Conservation (phyloP, 1,284 basidiomycete species). For the Leccinum subrobustum region DNA sequence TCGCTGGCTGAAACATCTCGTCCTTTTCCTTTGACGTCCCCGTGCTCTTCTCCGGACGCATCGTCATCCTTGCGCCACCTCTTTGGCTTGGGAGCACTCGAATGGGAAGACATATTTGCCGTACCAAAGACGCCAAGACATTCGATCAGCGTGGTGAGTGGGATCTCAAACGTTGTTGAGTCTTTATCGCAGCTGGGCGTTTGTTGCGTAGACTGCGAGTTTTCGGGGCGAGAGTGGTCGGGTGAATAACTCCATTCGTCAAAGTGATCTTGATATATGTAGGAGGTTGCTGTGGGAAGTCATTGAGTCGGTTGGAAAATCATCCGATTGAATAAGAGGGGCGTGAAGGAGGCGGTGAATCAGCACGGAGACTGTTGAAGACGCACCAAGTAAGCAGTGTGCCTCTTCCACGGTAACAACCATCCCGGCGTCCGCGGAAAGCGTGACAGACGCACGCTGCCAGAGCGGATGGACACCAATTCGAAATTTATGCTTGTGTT, state of each 20-base stretch:
- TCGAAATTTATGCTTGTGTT: neutral
- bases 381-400: slow-evolving; percentile 70
- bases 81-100: slow-evolving; percentile 35
- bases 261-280: slow-evolving; percentile 77
- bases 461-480: slow-evolving; percentile 1
- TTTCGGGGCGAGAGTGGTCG: slow-evolving; percentile 16
- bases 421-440: slow-evolving; percentile 63
- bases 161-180: slow-evolving; percentile 72
- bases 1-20: slow-evolving; percentile 13
- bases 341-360: neutral
- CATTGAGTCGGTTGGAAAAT: neutral
- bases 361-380: slow-evolving; percentile 11
- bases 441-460: slow-evolving; percentile 77
- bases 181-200: slow-evolving; percentile 16
- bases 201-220: slow-evolving; percentile 19
- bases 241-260: slow-evolving; percentile 52
- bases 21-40: slow-evolving; percentile 16
- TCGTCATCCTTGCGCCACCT: slow-evolving; percentile 53
- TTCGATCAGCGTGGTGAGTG: slow-evolving; percentile 79
- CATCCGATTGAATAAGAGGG: neutral
- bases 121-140: slow-evolving; percentile 93
- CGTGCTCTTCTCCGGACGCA: slow-evolving; percentile 43
- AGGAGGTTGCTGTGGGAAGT: slow-evolving; percentile 70
- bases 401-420: slow-evolving; percentile 89
- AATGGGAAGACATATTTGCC: slow-evolving; percentile 43